phyloP scores from a whole-genome alignment of 106 monocot genomes.

The Ottelia alismoides region DNA sequence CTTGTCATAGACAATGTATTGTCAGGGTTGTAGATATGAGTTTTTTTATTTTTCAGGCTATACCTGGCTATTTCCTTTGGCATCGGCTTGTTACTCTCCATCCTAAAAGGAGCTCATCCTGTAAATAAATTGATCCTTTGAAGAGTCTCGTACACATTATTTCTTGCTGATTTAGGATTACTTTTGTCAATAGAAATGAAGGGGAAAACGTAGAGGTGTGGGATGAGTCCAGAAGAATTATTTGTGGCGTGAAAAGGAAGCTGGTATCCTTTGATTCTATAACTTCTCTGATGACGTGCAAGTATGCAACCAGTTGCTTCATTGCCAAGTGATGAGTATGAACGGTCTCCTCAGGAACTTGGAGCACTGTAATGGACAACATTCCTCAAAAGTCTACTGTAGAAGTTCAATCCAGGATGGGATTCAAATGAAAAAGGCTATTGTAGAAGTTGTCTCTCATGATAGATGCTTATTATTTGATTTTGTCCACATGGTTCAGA shows the following conservation, averaged over 20 bases:
- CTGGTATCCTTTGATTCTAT: conserved; percentile 5
- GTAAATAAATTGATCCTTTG: conserved; percentile 25
- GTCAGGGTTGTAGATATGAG: too few species aligned
- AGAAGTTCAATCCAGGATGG: conserved; percentile 25
- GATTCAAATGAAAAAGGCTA: conserved; percentile 42
- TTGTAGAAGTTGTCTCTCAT: conserved; percentile 32
- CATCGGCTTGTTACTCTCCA: neutral
- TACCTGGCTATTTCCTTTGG: neutral
- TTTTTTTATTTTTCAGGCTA: neutral
- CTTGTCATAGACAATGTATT: too few species aligned
- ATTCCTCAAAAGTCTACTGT: neutral
- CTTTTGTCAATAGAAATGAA: conserved; percentile 39
- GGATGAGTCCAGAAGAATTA: conserved; percentile 17
- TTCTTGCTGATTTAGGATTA: conserved; percentile 17
- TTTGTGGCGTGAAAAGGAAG: conserved; percentile 29
- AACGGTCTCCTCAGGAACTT: too few species aligned
- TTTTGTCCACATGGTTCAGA: conserved; percentile 61
- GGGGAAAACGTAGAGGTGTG: conserved; percentile 33
- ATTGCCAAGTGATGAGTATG: neutral
- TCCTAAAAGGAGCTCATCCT: neutral
- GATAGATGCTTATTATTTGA: conserved; percentile 46
- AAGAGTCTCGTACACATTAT: conserved; percentile 23
- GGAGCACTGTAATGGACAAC: neutral
- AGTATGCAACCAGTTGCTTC: neutral
- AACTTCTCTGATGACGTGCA: neutral